A percentile compares a stretch with the other conserved stretches of the same genome.
Evolutionary conservation across 345 rosid species (phyloP).

Genomic region (Salix suchowensis): DNA sequence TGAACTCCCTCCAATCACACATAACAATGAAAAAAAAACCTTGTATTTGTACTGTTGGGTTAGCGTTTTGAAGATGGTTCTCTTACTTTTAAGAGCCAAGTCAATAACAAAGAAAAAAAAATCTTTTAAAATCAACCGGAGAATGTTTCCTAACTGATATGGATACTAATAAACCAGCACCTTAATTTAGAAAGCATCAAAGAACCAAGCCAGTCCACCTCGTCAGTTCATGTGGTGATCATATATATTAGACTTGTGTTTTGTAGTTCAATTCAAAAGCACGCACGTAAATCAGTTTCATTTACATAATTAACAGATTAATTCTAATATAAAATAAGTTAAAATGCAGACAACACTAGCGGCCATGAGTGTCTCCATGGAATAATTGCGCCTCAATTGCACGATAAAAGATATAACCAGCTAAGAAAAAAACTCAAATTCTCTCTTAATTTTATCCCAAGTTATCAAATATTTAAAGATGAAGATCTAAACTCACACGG

Average conservation of each 20-base stretch:
- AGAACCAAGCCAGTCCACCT: not conserved
- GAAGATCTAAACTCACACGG: conserved; percentile 97
- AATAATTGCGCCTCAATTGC: not conserved
- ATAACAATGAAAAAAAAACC: not conserved
- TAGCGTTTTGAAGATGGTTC: not conserved
- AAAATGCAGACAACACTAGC: not conserved
- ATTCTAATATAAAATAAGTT: not conserved
- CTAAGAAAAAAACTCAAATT: not conserved
- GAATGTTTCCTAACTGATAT: not conserved
- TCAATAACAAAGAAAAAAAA: not conserved
- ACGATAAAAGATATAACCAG: not conserved
- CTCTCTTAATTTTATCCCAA: not conserved
- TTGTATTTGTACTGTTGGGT: not conserved
- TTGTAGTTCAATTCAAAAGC: not conserved
- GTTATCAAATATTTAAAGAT: conserved; percentile 43
- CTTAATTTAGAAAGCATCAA: not conserved
- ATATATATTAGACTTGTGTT: not conserved
- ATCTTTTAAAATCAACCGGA: not conserved
- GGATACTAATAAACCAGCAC: not conserved
- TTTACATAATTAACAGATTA: not conserved
- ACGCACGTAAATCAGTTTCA: not conserved
- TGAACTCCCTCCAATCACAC: not conserved
- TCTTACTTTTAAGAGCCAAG: not conserved
- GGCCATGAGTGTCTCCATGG: not conserved
- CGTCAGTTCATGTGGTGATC: not conserved